Conservation (phyloP, 768 basidiomycete genomes). For the Lentinula detonsa region DNA sequence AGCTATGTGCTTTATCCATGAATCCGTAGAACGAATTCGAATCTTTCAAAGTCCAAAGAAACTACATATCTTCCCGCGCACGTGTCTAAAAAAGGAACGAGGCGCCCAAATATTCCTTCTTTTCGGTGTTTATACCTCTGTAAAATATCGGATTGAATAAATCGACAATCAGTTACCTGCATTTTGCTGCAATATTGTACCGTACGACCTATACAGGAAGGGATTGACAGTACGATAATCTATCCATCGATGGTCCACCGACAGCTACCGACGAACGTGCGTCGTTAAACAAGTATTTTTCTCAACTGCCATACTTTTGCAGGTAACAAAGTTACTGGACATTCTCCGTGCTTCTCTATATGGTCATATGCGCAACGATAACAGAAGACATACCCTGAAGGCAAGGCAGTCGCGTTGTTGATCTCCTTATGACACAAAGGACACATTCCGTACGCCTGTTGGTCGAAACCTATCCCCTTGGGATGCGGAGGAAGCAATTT, state of each 20-base stretch:
- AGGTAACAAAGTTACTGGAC: slow-evolving; percentile 82
- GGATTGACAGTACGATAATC: background rate
- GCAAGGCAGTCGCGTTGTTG: slow-evolving; percentile 83
- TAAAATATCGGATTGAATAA: background rate
- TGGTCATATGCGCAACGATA: slow-evolving; percentile 87
- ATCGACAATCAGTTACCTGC: background rate
- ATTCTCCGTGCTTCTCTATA: slow-evolving; percentile 69
- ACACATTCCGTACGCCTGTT: slow-evolving; percentile 70
- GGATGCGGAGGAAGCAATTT: slow-evolving; percentile 71
- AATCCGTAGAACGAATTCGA: background rate
- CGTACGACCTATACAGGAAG: background rate
- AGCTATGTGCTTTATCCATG: slow-evolving; percentile 5
- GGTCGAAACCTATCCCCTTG: slow-evolving; percentile 59
- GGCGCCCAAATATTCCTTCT: background rate
- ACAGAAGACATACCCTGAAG: slow-evolving; percentile 93
- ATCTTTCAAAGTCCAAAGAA: background rate
- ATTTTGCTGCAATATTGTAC: background rate
- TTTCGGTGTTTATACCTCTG: background rate
- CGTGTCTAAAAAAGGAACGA: slow-evolving; percentile 2
- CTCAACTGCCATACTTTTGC: slow-evolving; percentile 76
- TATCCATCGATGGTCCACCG: background rate
- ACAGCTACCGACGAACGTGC: slow-evolving; percentile 41
- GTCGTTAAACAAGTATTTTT: slow-evolving; percentile 75
- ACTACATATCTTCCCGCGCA: slow-evolving; percentile 1
- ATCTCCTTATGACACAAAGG: slow-evolving; percentile 70